Conservation (phyloP, 1,139 yeast species). For the Diutina sp. region DNA sequence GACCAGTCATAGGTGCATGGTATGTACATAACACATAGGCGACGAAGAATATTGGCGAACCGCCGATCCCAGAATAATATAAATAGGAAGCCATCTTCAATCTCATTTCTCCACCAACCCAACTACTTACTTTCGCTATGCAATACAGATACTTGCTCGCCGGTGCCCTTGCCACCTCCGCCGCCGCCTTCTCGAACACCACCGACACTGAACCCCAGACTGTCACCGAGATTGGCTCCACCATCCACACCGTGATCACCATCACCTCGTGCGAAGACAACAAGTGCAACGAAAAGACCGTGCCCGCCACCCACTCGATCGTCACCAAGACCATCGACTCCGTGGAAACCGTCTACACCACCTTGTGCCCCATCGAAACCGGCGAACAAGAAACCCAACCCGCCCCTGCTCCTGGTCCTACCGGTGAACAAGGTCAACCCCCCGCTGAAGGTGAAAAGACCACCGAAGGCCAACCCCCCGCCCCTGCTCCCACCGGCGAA, state of each 20-base stretch:
- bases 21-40: not conserved
- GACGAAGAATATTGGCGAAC: not conserved
- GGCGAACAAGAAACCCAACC: not conserved
- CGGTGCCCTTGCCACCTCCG: slow-evolving; percentile 3
- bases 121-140: slow-evolving; percentile 1
- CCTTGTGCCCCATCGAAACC: slow-evolving; percentile 1
- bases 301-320: not conserved
- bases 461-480: not conserved
- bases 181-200: not conserved
- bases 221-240: not conserved
- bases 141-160: slow-evolving; percentile 1
- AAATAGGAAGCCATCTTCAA: not conserved
- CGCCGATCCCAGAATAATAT: not conserved
- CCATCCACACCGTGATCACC: slow-evolving; percentile 1
- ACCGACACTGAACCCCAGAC: not conserved
- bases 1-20: not conserved
- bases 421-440: not conserved
- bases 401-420: not conserved
- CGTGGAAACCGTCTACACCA: slow-evolving; percentile 1
- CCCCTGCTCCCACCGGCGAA: not conserved
- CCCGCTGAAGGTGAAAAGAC: not conserved
- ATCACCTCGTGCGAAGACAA: slow-evolving; percentile 1
- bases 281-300: not conserved
- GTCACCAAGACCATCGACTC: slow-evolving; percentile 1
- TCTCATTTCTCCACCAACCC: not conserved